Evolutionary conservation across 2,329 filamentous ascomycete species (phyloP), one percentile per base, ranked within the genome.

Genomic region (Malbranchea zuffiana): DNA sequence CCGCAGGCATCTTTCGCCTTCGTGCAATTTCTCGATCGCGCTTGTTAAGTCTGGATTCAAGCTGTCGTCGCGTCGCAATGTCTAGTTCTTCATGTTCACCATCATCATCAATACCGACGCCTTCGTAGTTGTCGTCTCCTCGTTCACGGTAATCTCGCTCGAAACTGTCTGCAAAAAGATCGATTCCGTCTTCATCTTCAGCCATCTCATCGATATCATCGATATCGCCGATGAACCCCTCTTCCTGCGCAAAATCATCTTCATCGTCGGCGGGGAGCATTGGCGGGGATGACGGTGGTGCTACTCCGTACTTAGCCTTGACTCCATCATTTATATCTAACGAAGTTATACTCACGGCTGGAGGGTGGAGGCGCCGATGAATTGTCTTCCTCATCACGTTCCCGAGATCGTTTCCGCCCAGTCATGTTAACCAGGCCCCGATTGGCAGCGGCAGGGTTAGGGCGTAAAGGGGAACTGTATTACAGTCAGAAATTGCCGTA

Each of bases 361-460:
- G 74, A 78, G 16, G 75, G 74, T 46, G 75, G 73, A 46, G 68
- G 67, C 35, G 66, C 69, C 11, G 74, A 75, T 18, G 74, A 75
- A 27, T 67, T 65, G 36, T 75, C 72, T 51, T 77, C 71, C 48
- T 80, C 77, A 41, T 39, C 41, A 16, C 31, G 69, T 50, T 80
- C 78, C 61, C 78, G 70, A 23, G 69, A 67, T 50, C 78, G 72
- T 60, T 82, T 82, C 43, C 74, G 68, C 44, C 69, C 62, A 46
- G 63, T 70, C 45, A 64, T 50, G 36, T 62, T 63, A 12, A 62
- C 61, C 39, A 71, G 58, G 36, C 84, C 83, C 49, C 84, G 77
- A 62, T 93, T 94, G 51, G 79, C 85, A 47, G 86, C 87, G 43
- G 80, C 77, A 69, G 82, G 80, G 63, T 78, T 85, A 50, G 78